Evolutionary conservation across 306 rosid species (phyloP).

Genomic region (Casuarina glauca): DNA sequence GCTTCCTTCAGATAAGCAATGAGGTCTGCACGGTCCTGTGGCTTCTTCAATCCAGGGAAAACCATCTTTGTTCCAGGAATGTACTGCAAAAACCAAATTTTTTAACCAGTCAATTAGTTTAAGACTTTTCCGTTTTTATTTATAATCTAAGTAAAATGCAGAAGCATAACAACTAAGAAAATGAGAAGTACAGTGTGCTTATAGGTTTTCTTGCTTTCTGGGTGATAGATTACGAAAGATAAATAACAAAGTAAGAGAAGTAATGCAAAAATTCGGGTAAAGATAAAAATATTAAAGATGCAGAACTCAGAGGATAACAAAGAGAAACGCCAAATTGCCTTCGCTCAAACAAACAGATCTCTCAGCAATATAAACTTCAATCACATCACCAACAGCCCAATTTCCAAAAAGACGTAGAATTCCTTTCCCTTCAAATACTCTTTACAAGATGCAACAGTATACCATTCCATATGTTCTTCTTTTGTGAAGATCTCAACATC

Average conservation of each 20-base stretch:
- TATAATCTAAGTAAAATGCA: neutral
- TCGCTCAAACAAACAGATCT: neutral
- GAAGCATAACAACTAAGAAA: too few relatives aligned
- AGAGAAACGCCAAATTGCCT: neutral
- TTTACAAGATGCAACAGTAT: neutral
- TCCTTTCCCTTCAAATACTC: neutral
- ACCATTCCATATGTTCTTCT: neutral
- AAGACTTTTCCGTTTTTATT: neutral
- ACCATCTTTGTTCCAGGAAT: constrained; percentile 35
- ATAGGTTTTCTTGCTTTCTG: neutral
- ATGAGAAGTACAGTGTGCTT: too few relatives aligned
- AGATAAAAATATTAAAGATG: neutral
- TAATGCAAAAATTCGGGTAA: neutral
- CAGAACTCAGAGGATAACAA: neutral
- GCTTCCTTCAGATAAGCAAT: constrained; percentile 24
- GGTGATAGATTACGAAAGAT: neutral
- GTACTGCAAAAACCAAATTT: constrained; percentile 18
- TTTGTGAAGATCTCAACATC: neutral
- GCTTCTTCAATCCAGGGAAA: constrained; percentile 33
- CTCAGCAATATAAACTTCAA: neutral
- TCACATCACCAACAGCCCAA: neutral
- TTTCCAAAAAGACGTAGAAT: neutral
- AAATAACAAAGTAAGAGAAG: neutral
- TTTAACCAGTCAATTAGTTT: neutral
- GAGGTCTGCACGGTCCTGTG: constrained; percentile 24